phyloP scores from a whole-genome alignment of 164 flowering plant genomes.

The Protea cynaroides region DNA sequence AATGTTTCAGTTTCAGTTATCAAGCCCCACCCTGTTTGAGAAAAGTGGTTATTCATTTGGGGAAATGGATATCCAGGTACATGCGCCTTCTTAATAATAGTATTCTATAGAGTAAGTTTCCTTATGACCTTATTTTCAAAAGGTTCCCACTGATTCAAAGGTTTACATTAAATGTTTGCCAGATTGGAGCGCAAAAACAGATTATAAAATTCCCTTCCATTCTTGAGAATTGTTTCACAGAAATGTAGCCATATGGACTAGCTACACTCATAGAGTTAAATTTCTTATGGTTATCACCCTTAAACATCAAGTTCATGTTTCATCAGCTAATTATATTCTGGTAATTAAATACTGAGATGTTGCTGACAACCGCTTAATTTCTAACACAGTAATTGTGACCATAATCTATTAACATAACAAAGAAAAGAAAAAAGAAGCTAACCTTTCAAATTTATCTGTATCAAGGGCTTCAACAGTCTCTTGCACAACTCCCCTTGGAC shows the following conservation, averaged over 20 bases:
- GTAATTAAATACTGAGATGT: no score
- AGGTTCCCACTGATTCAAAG: no score
- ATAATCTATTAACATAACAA: not conserved
- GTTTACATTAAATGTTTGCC: not conserved
- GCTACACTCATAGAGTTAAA: not conserved
- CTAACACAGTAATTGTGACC: not conserved
- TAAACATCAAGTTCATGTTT: not conserved
- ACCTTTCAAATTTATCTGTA: constrained; percentile 14
- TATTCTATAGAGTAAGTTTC: not conserved
- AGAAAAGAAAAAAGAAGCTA: not conserved
- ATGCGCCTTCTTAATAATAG: not conserved
- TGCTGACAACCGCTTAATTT: not conserved
- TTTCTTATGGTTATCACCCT: not conserved
- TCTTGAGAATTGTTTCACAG: not conserved
- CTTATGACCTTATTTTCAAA: not conserved
- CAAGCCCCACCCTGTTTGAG: not conserved
- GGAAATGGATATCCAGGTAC: not conserved
- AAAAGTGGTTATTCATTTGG: not conserved
- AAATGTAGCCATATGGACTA: not conserved
- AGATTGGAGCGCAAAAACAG: not conserved
- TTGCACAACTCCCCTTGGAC: constrained; percentile 3
- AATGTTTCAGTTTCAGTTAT: not conserved
- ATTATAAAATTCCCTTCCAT: not conserved
- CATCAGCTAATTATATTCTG: not conserved
- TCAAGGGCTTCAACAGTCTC: constrained; percentile 3